Percentiles rank a stretch among this genome's conserved stretches.
phyloP scores from a whole-genome alignment of 495 filamentous ascomycete genomes.

The Penicillium nucicola region DNA sequence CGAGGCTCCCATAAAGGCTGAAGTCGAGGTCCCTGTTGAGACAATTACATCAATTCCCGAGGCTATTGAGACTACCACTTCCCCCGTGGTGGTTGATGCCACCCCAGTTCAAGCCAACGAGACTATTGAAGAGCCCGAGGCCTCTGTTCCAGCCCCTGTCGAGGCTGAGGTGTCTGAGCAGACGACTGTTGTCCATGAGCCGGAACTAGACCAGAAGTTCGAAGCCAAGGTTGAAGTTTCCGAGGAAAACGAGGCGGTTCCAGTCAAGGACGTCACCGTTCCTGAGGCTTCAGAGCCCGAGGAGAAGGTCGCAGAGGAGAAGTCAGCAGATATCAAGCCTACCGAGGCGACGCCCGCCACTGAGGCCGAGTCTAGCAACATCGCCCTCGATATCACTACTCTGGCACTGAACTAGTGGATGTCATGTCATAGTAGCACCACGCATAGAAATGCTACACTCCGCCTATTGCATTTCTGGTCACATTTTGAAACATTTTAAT shows the following conservation, averaged over 20 bases:
- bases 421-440: not conserved
- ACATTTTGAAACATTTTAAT: conserved; percentile 1
- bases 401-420: conserved; percentile 23
- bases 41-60: conserved; percentile 2
- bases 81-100: not conserved
- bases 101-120: not conserved
- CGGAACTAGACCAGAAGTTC: not conserved
- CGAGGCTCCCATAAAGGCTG: not conserved
- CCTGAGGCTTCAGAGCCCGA: conserved; percentile 10
- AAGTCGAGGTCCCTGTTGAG: not conserved
- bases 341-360: not conserved
- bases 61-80: not conserved
- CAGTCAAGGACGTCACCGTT: not conserved
- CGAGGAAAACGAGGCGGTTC: conserved; percentile 5
- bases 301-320: conserved; percentile 1
- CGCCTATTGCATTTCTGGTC: not conserved
- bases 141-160: not conserved
- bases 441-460: not conserved
- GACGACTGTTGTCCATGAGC: not conserved
- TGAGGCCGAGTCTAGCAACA: conserved; percentile 16
- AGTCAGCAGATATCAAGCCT: not conserved
- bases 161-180: not conserved
- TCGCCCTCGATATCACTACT: conserved; percentile 30
- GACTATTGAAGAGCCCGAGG: not conserved
- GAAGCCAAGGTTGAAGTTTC: not conserved